A percentile compares a stretch with the other conserved stretches of the same genome.
Conservation (phyloP, 371 early-diverging fungal species). For the Basidiobolus meristosporus region DNA sequence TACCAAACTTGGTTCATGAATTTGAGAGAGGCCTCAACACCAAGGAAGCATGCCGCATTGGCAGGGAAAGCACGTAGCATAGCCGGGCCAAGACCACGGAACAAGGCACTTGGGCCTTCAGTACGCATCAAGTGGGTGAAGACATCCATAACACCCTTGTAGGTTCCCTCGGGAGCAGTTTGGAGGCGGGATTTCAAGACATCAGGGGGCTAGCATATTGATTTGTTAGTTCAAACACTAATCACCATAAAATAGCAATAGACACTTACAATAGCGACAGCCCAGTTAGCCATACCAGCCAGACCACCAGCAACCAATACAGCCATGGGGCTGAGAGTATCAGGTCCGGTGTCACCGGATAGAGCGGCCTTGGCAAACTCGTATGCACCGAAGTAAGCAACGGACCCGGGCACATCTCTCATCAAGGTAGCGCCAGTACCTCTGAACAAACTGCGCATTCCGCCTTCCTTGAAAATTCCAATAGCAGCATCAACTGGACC, state of each 20-base stretch:
- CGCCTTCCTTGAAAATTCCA: slow-evolving; percentile 55
- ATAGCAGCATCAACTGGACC: slow-evolving; percentile 64
- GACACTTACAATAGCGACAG: slow-evolving; percentile 14
- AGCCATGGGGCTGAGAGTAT: slow-evolving; percentile 50
- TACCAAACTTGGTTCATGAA: not conserved
- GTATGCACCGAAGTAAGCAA: slow-evolving; percentile 94
- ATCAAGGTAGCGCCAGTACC: slow-evolving; percentile 87
- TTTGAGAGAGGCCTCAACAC: slow-evolving; percentile 5
- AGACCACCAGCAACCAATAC: slow-evolving; percentile 89
- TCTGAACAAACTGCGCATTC: slow-evolving; percentile 68
- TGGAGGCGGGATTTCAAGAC: slow-evolving; percentile 94
- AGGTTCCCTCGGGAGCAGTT: slow-evolving; percentile 85
- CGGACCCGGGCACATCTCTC: slow-evolving; percentile 87
- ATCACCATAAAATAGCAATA: not conserved
- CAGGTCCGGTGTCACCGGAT: slow-evolving; percentile 45
- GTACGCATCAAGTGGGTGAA: slow-evolving; percentile 61
- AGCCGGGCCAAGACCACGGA: slow-evolving; percentile 91
- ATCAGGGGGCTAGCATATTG: slow-evolving; percentile 86
- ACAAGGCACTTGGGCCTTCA: slow-evolving; percentile 85
- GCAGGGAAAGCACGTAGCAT: slow-evolving; percentile 91
- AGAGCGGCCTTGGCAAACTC: slow-evolving; percentile 70
- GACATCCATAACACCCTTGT: slow-evolving; percentile 59
- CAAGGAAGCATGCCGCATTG: slow-evolving; percentile 40
- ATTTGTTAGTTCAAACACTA: slow-evolving; percentile 42
- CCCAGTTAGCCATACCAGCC: slow-evolving; percentile 32